phyloP scores from a whole-genome alignment of 352 stramenopile species.

The Thraustotheca clavata region DNA sequence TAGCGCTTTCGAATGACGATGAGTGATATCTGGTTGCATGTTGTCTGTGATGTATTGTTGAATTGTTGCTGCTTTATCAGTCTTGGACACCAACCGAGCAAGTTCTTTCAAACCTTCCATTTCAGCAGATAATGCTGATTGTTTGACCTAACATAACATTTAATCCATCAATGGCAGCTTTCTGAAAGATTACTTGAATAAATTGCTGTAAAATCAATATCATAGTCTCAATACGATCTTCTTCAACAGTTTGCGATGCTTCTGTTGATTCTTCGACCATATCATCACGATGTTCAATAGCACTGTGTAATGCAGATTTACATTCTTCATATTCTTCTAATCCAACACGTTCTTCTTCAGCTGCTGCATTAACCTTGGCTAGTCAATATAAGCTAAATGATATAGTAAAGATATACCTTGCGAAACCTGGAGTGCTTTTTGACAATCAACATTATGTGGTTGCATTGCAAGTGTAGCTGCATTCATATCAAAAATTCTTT shows the following conservation, averaged over 20 bases:
- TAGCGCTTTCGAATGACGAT: slow-evolving; percentile 65
- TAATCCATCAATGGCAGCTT: not conserved
- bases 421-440: not conserved
- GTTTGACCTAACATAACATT: slow-evolving; percentile 37
- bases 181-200: slow-evolving; percentile 33
- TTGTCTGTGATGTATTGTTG: slow-evolving; percentile 81
- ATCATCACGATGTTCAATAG: slow-evolving; percentile 66
- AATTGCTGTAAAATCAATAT: slow-evolving; percentile 81
- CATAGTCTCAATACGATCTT: slow-evolving; percentile 77
- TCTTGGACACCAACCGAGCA: slow-evolving; percentile 51
- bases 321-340: slow-evolving; percentile 55
- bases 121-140: slow-evolving; percentile 68
- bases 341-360: slow-evolving; percentile 51
- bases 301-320: slow-evolving; percentile 36
- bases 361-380: slow-evolving; percentile 51
- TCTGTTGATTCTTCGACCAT: slow-evolving; percentile 75
- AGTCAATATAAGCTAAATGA: slow-evolving; percentile 35
- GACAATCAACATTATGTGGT: slow-evolving; percentile 54
- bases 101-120: slow-evolving; percentile 65
- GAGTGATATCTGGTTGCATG: slow-evolving; percentile 72
- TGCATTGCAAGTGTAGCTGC: slow-evolving; percentile 74
- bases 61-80: slow-evolving; percentile 77
- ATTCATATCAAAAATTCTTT: slow-evolving; percentile 63
- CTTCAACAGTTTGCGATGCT: slow-evolving; percentile 67
- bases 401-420: not conserved